Evolutionary conservation across 1,139 yeast genomes (phyloP).

Genomic region (Candida pseudoviswanathii): DNA sequence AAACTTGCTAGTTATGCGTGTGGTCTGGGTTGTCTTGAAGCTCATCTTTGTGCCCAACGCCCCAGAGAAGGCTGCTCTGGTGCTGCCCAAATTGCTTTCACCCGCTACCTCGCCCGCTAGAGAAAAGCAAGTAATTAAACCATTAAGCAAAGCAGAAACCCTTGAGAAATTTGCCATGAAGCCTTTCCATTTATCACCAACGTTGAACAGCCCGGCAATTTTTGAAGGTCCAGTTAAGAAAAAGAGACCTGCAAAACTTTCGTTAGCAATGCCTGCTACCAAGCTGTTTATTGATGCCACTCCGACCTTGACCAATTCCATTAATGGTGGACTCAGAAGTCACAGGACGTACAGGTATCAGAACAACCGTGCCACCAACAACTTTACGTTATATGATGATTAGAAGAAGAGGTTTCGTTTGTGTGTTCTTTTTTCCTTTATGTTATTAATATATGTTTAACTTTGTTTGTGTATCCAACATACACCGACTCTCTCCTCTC

Average conservation of each 20-base stretch:
- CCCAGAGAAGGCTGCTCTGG: not conserved
- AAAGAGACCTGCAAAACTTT: not conserved
- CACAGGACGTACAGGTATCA: not conserved
- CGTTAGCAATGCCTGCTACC: not conserved
- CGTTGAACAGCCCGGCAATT: constrained; percentile 4
- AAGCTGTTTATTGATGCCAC: constrained; percentile 3
- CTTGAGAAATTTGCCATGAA: constrained; percentile 12
- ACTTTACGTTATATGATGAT: constrained; percentile 5
- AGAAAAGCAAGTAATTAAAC: not conserved
- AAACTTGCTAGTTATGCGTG: constrained; percentile 1
- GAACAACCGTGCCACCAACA: not conserved
- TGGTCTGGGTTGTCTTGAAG: constrained; percentile 4
- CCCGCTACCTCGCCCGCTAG: not conserved
- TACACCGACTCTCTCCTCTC: too few relatives aligned
- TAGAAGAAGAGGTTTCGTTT: not conserved
- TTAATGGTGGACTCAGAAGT: constrained; percentile 3
- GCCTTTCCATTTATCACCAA: constrained; percentile 15
- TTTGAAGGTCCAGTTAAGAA: constrained; percentile 1
- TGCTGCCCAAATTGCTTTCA: not conserved
- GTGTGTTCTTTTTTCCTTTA: not conserved
- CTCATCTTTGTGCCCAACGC: not conserved
- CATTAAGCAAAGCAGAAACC: not conserved
- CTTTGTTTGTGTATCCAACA: not conserved
- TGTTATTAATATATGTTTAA: not conserved
- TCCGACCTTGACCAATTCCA: constrained; percentile 1